These are phyloP conservation scores for Primulina eburnea DNA, from an alignment of 257 asterid genomes.

Conservation along the genomic window DNA sequence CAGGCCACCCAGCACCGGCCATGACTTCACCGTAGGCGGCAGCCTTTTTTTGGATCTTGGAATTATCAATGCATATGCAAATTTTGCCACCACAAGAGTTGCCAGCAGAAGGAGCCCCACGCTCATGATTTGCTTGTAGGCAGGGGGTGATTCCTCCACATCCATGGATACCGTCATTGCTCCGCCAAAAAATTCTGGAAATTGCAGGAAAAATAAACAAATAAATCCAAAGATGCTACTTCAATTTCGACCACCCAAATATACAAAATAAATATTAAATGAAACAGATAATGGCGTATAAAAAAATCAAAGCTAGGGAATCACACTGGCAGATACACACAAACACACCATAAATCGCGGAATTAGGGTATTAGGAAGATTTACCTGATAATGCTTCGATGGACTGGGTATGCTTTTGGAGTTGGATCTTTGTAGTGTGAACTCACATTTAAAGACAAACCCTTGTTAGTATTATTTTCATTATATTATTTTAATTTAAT, in stretches of 20 bases:
- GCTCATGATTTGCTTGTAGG: constrained; percentile 42
- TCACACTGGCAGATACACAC: background rate
- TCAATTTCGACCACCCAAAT: background rate
- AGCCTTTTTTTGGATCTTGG: constrained; percentile 71
- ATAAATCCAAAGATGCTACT: background rate
- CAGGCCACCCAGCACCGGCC: constrained; percentile 78
- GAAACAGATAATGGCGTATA: no score
- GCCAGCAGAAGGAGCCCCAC: constrained; percentile 67
- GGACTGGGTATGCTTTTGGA: background rate
- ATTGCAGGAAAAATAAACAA: background rate
- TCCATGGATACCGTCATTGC: constrained; percentile 37
- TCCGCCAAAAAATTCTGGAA: background rate
- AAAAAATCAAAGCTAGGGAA: background rate
- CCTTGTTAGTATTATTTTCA: no score
- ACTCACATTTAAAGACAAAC: background rate
- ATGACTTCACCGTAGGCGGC: constrained; percentile 61
- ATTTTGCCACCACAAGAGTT: constrained; percentile 63
- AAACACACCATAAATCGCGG: background rate
- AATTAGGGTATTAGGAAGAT: background rate
- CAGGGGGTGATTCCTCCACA: constrained; percentile 29
- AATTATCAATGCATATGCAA: constrained; percentile 52
- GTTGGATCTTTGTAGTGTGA: background rate
- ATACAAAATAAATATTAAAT: no score
- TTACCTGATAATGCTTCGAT: background rate
- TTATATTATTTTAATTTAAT: no score